Base-by-base conservation (phyloP, 2,329 filamentous ascomycete genomes). In the Aspergillus persii region DNA sequence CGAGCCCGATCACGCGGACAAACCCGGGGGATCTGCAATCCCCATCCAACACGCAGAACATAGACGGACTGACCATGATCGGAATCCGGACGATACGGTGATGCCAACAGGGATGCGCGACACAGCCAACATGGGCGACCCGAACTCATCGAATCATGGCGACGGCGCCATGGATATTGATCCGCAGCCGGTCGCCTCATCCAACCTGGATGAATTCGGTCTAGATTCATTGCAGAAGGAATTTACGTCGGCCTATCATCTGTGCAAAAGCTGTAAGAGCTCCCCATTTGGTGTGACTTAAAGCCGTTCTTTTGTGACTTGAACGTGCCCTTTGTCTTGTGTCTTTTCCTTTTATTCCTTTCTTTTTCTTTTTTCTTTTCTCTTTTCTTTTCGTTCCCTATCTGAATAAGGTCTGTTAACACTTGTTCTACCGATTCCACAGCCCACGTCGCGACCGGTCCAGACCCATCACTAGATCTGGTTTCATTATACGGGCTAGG, bases 401-500 rank as follows among this genome's bases (percentile, higher is more conserved):
- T 23, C 18, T 67, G 65, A 67, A 71, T 63, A 63, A 69, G 68
- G 67, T 66, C 69, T 76, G 73, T 80, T 80, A 78, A 80, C 78
- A 72, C 71, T 65, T 64, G 36, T 65, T 65, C 50, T 63, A 57
- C 44, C 44, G 59, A 67, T 67, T 66, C 61, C 55, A 76, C 73
- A 79, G 77, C 76, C 74, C 70, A 77, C 77, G 74, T 75, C 67
- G 71, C 77, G 61, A 81, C 83, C 63, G 79, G 79, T 68, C 86
- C 86, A 61, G 83, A 86, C 69, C 79, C 80, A 54, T 79, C 81
- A 61, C 77, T 86, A 68, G 83, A 88, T 74, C 75, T 88, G 59
- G 79, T 88, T 61, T 79, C 80, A 54, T 77, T 86, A 58, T 88
- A 86, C 74, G 79, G 80, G 56, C 74, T 88, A 61, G 78, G 82